Evolutionary conservation across 2,329 filamentous ascomycete genomes (phyloP), one percentile per base, ranked within the genome.

Genomic region (Arthroderma sp.): DNA sequence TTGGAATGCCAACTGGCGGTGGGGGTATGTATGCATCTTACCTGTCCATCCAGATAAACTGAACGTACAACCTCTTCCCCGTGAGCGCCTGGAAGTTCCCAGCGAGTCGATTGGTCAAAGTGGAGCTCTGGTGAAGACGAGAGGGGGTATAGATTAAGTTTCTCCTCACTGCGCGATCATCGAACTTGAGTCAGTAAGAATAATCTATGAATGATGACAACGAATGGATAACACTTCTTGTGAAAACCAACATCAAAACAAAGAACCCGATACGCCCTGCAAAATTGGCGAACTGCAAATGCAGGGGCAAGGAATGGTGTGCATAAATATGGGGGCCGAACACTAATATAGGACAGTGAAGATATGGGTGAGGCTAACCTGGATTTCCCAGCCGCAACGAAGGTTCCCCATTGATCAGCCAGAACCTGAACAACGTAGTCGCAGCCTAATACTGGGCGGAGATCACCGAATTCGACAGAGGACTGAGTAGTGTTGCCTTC

Each of bases 371-470:
- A 22, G 15, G 34, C 58, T 62, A 40, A 72, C 71, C 66, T 66
- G 44, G 72, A 71, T 47, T 68, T 71, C 6, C 71, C 72, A 22
- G 66, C 66, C 4, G 64, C 71, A 46, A 74, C 54, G 48, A 65
- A 68, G 2, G 63, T 56, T 28, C 66, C 62, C 44, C 62, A 62
- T 6, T 62, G 63, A 32, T 65, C 60, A 47, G 66, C 57, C 38
- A 73, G 61, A 42, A 79, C 56, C 53, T 76, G 72, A 15, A 74
- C 71, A 4, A 79, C 68, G 56, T 81, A 81, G 60, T 78, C 74
- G 53, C 74, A 77, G 7, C 64, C 60, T 34, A 80, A 54, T 39
- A 63, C 61, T 48, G 73, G 67, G 43, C 77, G 64, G 34, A 80
- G 63, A 54, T 80, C 76, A 1, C 75, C 75, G 40, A 77, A 73